Evolutionary conservation across 208 protist genomes (phyloP), one percentile per base, ranked within the genome.

Genomic region (Leishmania lainsoni): DNA sequence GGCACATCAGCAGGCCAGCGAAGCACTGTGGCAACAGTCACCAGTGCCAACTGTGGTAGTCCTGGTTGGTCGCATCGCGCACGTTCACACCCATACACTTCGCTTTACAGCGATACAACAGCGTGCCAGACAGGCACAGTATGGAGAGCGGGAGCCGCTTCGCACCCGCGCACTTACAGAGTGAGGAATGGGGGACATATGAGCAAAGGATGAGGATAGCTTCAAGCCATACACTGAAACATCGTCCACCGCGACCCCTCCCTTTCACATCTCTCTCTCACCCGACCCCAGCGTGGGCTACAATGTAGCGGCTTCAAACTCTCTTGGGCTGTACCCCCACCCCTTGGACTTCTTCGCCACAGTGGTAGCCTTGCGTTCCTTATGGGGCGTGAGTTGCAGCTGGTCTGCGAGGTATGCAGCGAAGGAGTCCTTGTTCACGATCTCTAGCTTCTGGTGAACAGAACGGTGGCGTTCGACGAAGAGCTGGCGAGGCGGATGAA

Each of bases 401-500:
- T 96, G 86, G 61, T 95, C 79, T 3, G 88, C 78, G 42, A 98
- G 82, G 86, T 96, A 98, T 1, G 92, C 88, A 0, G 93, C 90
- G 80, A 98, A 98, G 52, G 93, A 96, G 42, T 96, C 90, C 80
- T 92, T 85, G 84, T 97, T 97, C 45, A 96, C 83, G 1, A 93
- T 81, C 85, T 96, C 94, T 39, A 97, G 80, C 78, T 96, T 97
- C 85, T 95, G 88, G 71, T 95, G 92, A 5, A 94, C 92, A 17
- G 83, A 86, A 79, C 95, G 92, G 81, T 96, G 93, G 54, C 92
- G 90, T 81, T 98, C 95, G 48, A 95, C 63, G 79, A 96, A 95
- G 68, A 97, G 90, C 88, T 98, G 93, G 3, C 92, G 91, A 6
- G 95, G 95, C 42, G 95, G 95, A 80, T 98, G 93, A 86, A 98